Evolutionary conservation across 2,329 filamentous ascomycete genomes (phyloP).

Genomic region (Stemphylium lycopersici): DNA sequence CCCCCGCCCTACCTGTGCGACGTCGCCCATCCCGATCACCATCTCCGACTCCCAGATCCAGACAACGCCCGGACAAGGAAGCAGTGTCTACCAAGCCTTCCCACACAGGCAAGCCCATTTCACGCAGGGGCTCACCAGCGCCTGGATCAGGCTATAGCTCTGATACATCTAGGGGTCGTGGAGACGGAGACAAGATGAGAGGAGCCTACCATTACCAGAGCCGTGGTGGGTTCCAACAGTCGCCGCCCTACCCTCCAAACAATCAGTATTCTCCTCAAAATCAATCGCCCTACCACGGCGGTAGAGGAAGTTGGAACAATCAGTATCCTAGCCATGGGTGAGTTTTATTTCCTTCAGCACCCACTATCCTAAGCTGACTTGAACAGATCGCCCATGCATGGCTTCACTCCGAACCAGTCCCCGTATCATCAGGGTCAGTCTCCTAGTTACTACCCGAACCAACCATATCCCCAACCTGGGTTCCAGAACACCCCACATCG

Average conservation of each 20-base stretch:
- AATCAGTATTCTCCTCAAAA: slow-evolving; percentile 67
- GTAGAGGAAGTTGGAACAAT: slow-evolving; percentile 61
- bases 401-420: slow-evolving; percentile 63
- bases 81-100: slow-evolving; percentile 16
- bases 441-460: slow-evolving; percentile 58
- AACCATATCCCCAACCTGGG: slow-evolving; percentile 62
- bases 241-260: slow-evolving; percentile 64
- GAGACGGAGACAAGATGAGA: slow-evolving; percentile 43
- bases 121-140: slow-evolving; percentile 36
- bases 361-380: slow-evolving; percentile 34
- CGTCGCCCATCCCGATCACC: slow-evolving; percentile 42
- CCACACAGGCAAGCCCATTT: slow-evolving; percentile 21
- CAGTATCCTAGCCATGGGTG: slow-evolving; percentile 58
- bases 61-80: slow-evolving; percentile 27
- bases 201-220: slow-evolving; percentile 45
- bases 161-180: slow-evolving; percentile 36
- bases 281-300: slow-evolving; percentile 64
- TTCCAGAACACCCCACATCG: slow-evolving; percentile 57
- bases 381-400: slow-evolving; percentile 54
- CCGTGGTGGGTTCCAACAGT: slow-evolving; percentile 58
- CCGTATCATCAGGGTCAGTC: slow-evolving; percentile 57
- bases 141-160: slow-evolving; percentile 40
- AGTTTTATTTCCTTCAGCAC: slow-evolving; percentile 27
- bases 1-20: slow-evolving; percentile 31
- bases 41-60: slow-evolving; percentile 21